Base-by-base conservation (phyloP, 2,329 filamentous ascomycete genomes). In the Bipolaris sorokiniana region DNA sequence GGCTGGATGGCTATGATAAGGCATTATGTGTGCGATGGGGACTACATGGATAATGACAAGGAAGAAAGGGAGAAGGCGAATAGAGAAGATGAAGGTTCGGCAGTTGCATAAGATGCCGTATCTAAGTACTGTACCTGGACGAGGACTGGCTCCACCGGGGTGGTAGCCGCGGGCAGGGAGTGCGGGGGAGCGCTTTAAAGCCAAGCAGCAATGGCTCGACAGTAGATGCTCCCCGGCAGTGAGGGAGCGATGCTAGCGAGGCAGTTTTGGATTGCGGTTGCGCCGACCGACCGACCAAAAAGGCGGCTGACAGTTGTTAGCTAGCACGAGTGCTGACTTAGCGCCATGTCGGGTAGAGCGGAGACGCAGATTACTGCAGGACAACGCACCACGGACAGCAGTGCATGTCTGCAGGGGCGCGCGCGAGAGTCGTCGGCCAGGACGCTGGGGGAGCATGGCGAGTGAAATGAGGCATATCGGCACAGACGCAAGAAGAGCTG, bases 101-200 rank as follows among this genome's bases (percentile, higher is more conserved):
- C 31, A 38, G 22, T 31, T 45, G 52, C 34, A 22, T 46, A 26
- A 31, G 41, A n/a, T 6, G n/a, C 42, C 23, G 23, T 51, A 51
- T 28, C 48, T 20, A 56, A 40, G 5, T n/a, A 46, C 16, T 18
- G 36, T 40, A 47, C 33, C 45, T 31, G 31, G 34, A 23, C 46
- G 26, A 36, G 28, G n/a, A 37, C 51, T 33, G 50, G 52, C 52
- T 50, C 52, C 52, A 51, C 46, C 22, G 45, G 45, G n/a, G 38
- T 50, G 31, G 52, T 33, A 34, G 23, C 16, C 23, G 34, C 45
- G 15, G 37, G 15, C 36, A 48, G 20, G 26, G 16, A 48, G n/a
- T 54, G 51, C 36, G 44, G 51, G 51, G 51, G 44, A 48, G 42
- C 7, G 44, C 45, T 18, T 11, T 23, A 28, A 48, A 38, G 48